Percentiles rank a stretch among this genome's conserved stretches.
These are phyloP conservation scores for Hymenoscyphus linearis DNA, from an alignment of 2,329 filamentous ascomycete genomes.

Conservation along the genomic window DNA sequence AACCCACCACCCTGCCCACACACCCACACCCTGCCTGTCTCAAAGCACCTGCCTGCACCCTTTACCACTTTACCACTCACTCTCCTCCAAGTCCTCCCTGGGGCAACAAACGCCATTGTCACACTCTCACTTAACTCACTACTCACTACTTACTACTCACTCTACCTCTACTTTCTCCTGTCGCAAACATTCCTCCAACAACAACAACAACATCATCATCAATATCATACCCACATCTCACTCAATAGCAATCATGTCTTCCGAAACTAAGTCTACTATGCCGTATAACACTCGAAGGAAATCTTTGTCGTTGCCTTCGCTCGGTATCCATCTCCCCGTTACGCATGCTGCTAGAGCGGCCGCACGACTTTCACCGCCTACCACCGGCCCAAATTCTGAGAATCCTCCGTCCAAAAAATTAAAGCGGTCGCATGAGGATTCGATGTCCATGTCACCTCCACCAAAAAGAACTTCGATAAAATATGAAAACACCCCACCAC, in stretches of 20 bases:
- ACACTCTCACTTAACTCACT: no score
- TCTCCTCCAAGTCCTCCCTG: constrained; percentile 4
- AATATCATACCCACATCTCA: not conserved
- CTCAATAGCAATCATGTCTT: constrained; percentile 12
- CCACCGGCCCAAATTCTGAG: constrained; percentile 28
- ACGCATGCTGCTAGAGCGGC: constrained; percentile 55
- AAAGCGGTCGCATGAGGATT: constrained; percentile 68
- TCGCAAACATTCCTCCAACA: constrained; percentile 13
- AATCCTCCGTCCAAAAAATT: constrained; percentile 57
- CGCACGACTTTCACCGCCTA: constrained; percentile 34
- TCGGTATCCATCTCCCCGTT: constrained; percentile 83
- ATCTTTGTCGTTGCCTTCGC: constrained; percentile 84
- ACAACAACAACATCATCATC: constrained; percentile 3
- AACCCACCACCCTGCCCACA: no score
- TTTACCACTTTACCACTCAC: not conserved
- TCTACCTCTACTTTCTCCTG: not conserved
- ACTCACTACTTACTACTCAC: no score
- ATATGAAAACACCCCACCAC: constrained; percentile 72
- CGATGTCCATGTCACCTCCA: constrained; percentile 40
- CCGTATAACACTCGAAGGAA: constrained; percentile 96
- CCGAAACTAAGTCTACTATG: constrained; percentile 46
- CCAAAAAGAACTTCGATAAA: constrained; percentile 37
- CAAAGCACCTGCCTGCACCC: constrained; percentile 11
- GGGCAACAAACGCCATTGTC: not conserved
- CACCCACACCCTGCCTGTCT: constrained; percentile 20